Base-by-base conservation (phyloP, 345 rosid species). In the Dipteronia dyeriana region DNA sequence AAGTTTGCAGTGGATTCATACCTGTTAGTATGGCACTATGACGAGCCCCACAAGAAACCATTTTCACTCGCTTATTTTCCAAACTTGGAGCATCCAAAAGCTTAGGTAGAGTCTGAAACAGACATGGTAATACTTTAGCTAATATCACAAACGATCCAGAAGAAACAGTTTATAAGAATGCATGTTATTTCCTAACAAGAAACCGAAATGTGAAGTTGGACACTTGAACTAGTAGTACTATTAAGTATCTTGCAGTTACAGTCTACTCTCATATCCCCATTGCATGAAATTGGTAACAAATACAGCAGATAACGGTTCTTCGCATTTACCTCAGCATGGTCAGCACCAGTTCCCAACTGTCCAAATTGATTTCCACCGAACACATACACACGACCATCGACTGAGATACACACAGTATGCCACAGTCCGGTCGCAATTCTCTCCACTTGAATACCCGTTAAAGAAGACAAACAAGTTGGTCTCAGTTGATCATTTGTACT, bases 291-390 rank as follows among this genome's bases (percentile, higher is more conserved):
- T 3, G 38, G 56, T 12, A 10, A 56, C 38, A n/a, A 63, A 60
- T 23, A 54, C 1, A 60, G 19, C 2, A 66, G 41, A 78, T 43
- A 41, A 49, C 22, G 59, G 65, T 29, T 14, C 16, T 59, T 7
- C 14, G 39, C 2, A 59, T 9, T 0, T 87, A 91, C 98, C 97
- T 95, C 95, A 53, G 76, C 85, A 47, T 88, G 95, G n/a, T 89
- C 93, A 57, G 80, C 84, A 68, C 91, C 97, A 29, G 97, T 90
- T 74, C 98, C 98, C 59, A 91, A 62, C 69, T 95, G 97, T 56
- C 93, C 98, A 75, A 91, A 95, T 79, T 95, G 98, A 78, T 91
- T 93, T n/a, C 97, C 97, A 63, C 98, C 95, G 41, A 93, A 91
- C 5, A 88, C 79, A 80, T 89, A 91, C 23, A 93, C 90, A 71